phyloP scores from a whole-genome alignment of 1,284 basidiomycete species.

The Chalciporus sp. region DNA sequence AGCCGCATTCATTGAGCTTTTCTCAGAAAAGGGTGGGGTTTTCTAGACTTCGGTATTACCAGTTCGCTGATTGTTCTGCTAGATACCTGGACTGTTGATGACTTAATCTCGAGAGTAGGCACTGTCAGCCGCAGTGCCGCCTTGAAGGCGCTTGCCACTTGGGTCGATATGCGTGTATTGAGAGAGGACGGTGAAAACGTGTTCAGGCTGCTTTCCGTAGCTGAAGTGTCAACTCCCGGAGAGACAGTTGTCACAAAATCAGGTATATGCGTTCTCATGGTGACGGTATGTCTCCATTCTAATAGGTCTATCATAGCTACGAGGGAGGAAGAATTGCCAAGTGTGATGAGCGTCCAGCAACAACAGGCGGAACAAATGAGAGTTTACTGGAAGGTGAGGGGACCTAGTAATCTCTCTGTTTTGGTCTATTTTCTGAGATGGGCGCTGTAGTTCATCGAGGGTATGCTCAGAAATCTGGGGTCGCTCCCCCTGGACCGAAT shows the following conservation, averaged over 20 bases:
- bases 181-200: slow-evolving; percentile 61
- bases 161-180: slow-evolving; percentile 82
- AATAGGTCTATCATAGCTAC: slow-evolving; percentile 20
- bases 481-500: slow-evolving; percentile 73
- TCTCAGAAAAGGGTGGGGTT: slow-evolving; percentile 65
- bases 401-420: neutral
- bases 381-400: slow-evolving; percentile 79
- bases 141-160: slow-evolving; percentile 77
- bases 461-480: slow-evolving; percentile 84
- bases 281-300: neutral
- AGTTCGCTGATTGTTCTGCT: neutral
- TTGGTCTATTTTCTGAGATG: slow-evolving; percentile 6
- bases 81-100: slow-evolving; percentile 74
- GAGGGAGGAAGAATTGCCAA: slow-evolving; percentile 48
- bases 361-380: slow-evolving; percentile 84
- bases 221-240: slow-evolving; percentile 43
- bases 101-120: slow-evolving; percentile 65
- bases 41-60: neutral
- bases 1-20: slow-evolving; percentile 87
- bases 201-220: slow-evolving; percentile 66
- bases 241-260: slow-evolving; percentile 28
- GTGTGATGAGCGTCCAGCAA: slow-evolving; percentile 63
- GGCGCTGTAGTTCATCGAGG: slow-evolving; percentile 69
- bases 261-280: slow-evolving; percentile 33
- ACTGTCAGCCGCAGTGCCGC: slow-evolving; percentile 64